Evolutionary conservation across 768 basidiomycete species (phyloP), one percentile per base, ranked within the genome.

Genomic region (Boletales sp.): DNA sequence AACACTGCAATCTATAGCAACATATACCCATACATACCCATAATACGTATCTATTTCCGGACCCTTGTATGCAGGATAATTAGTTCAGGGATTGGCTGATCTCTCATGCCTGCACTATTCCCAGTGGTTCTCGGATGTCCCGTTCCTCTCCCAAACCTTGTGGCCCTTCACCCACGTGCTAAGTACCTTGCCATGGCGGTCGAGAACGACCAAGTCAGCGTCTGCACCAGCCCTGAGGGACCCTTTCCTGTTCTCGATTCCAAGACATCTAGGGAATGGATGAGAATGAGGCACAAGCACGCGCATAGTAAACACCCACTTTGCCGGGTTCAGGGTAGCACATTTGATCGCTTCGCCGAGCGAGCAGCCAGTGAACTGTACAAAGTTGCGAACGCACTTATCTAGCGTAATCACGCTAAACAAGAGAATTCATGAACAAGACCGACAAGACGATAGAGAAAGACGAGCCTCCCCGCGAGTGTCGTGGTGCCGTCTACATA

Each of bases 401-500:
- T 90, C 86, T 54, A 95, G 66, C 2, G 91, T 87, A 40, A 92
- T 80, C 40, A 89, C 87, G 61, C 87, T 89, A 56, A 14, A 57
- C 46, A 18, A 15, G 30, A 30, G 33, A 41, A 11, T 9, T 34
- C 33, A 34, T 41, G 35, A 55, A 44, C n/a, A 44, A 44, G 5
- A 7, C 35, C 19, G 33, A 48, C 21, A 34, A 28, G 33, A n/a
- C 31, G 18, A 19, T 4, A 38, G 18, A 19, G 19, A 21, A 18
- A 43, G 14, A 46, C 76, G 46, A 43, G 88, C 89, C 88, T 90
- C 64, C 92, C 93, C 1, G 93, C 93, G 48, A 95, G 82, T 2
- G 92, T 94, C 51, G 83, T 77, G 2, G 91, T 94, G 18, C 89
- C 91, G 61, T 89, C 89, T 12, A 95, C 71, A 64, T 84, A 89